These are phyloP conservation scores for Magnolia changhungtana DNA, from an alignment of 164 flowering plant genomes.

Conservation along the genomic window DNA sequence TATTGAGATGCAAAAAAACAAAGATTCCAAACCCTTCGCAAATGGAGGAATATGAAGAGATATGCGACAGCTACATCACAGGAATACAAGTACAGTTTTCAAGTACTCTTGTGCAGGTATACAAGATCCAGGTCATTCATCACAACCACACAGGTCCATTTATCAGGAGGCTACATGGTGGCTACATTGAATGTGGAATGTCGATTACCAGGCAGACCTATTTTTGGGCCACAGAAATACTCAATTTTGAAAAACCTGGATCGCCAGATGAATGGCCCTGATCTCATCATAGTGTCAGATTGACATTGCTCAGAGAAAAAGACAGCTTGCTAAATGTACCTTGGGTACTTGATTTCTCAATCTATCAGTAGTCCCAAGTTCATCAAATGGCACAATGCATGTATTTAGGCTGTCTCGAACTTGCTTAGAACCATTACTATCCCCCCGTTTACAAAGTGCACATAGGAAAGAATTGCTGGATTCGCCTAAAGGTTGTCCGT, in stretches of 20 bases:
- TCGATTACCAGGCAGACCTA: too few species aligned
- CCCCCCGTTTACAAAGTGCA: conserved; percentile 46
- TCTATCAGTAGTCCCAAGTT: conserved; percentile 20
- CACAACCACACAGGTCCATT: too few species aligned
- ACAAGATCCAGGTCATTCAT: too few species aligned
- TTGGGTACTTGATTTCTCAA: conserved; percentile 15
- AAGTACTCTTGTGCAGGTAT: too few species aligned
- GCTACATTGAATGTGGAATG: too few species aligned
- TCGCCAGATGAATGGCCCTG: too few species aligned
- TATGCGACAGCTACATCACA: background rate
- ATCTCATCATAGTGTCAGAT: too few species aligned
- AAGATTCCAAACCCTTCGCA: background rate
- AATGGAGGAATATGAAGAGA: background rate
- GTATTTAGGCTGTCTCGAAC: conserved; percentile 46
- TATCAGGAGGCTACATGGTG: too few species aligned
- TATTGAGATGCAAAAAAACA: conserved; percentile 5
- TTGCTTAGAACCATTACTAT: conserved; percentile 23
- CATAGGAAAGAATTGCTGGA: conserved; percentile 45
- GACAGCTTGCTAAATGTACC: conserved; percentile 18
- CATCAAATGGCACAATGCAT: conserved; percentile 36
- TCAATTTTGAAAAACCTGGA: too few species aligned
- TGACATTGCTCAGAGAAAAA: background rate
- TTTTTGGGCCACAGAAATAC: too few species aligned
- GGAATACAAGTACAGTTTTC: background rate
- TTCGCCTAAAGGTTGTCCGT: conserved; percentile 17